Evolutionary conservation across 2,329 filamentous ascomycete species (phyloP).

Genomic region (Trichoderma oligosporum): DNA sequence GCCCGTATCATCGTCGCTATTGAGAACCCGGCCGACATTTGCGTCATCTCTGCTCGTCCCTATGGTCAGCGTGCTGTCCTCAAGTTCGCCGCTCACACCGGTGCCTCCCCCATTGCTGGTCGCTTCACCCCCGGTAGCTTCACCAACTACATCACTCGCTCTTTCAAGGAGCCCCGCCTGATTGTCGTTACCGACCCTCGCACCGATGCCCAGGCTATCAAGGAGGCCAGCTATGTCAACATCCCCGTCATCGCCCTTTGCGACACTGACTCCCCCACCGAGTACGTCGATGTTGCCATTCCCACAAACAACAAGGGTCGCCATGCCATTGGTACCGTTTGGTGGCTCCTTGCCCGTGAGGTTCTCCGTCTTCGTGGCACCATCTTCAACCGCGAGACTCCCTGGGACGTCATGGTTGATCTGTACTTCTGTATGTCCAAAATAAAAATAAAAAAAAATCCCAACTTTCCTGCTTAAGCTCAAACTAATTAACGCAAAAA

Average conservation of each 20-base stretch:
- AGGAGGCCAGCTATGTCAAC: slow-evolving; percentile 99
- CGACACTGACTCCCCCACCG: slow-evolving; percentile 98
- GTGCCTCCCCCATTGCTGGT: slow-evolving; percentile 95
- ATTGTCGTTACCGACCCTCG: slow-evolving; percentile 99
- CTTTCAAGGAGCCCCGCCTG: slow-evolving; percentile 99
- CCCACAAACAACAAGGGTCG: slow-evolving; percentile 99
- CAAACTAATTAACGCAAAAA: slow-evolving; percentile 14
- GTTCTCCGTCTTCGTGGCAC: slow-evolving; percentile 98
- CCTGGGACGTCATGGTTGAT: slow-evolving; percentile 99
- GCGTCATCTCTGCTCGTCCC: slow-evolving; percentile 98
- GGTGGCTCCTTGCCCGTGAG: slow-evolving; percentile 99
- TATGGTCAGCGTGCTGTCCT: slow-evolving; percentile 99
- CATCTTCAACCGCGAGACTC: slow-evolving; percentile 89
- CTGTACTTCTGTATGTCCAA: slow-evolving; percentile 84
- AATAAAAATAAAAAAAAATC: too few species aligned
- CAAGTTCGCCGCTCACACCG: slow-evolving; percentile 99
- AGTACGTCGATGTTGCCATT: slow-evolving; percentile 99
- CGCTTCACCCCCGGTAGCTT: slow-evolving; percentile 99
- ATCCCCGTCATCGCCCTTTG: slow-evolving; percentile 99
- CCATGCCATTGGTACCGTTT: slow-evolving; percentile 96
- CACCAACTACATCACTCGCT: slow-evolving; percentile 99
- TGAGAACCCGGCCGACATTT: slow-evolving; percentile 99
- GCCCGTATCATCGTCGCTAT: slow-evolving; percentile 98
- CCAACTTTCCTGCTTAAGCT: neutral
- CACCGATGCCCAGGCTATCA: slow-evolving; percentile 99